A percentile compares a stretch with the other conserved stretches of the same genome.
Evolutionary conservation across 148 eudicot species (phyloP).

Genomic region (Cornus suecica): DNA sequence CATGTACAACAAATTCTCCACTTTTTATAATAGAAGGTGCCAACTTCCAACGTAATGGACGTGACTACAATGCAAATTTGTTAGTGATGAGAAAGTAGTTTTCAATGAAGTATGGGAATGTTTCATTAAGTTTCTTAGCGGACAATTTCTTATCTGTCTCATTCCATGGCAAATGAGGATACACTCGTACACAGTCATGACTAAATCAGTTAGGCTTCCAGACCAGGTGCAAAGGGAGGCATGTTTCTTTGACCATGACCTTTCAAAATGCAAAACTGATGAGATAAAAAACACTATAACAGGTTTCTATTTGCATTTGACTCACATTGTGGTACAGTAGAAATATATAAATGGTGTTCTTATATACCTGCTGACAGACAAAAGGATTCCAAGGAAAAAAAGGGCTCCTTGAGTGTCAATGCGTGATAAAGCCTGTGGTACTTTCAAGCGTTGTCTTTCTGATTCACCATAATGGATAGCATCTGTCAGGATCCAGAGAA

Average conservation of each 20-base stretch:
- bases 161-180: neutral
- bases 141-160: neutral
- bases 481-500: constrained; percentile 94
- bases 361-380: constrained; percentile 89
- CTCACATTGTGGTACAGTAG: neutral
- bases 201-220: neutral
- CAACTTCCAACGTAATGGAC: too few species aligned
- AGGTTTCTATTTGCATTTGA: too few species aligned
- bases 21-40: too few species aligned
- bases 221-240: neutral
- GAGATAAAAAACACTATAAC: neutral
- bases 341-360: neutral
- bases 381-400: constrained; percentile 93
- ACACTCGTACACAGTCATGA: neutral
- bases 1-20: too few species aligned
- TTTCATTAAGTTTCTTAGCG: neutral
- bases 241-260: neutral
- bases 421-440: constrained; percentile 95
- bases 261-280: neutral
- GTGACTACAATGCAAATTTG: too few species aligned
- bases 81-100: too few species aligned
- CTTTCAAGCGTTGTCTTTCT: constrained; percentile 80
- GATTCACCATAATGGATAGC: constrained; percentile 98
- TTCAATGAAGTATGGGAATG: neutral
- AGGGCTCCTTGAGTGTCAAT: constrained; percentile 98